Evolutionary conservation across 176 grass and related monocot genomes (phyloP).

Genomic region (Aegilops sharonensis): DNA sequence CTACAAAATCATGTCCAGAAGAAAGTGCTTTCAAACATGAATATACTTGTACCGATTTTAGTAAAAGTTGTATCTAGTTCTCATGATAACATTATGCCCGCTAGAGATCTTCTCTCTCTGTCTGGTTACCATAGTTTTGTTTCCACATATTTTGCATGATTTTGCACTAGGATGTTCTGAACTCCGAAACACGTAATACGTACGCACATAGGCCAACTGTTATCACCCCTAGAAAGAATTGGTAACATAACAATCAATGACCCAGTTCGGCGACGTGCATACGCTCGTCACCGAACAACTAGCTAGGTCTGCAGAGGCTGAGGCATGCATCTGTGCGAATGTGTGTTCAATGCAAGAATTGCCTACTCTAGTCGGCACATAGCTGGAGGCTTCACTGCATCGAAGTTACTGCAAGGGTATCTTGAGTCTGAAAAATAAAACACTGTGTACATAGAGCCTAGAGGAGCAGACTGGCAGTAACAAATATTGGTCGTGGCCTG

Average conservation of each 20-base stretch:
- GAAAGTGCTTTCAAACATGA: neutral
- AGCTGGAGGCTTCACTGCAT: neutral
- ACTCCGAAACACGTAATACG: neutral
- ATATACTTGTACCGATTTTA: neutral
- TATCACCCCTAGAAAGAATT: neutral
- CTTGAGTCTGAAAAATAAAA: constrained; percentile 12
- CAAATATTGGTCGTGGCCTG: constrained; percentile 16
- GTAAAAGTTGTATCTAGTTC: too few species aligned
- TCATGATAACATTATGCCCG: too few species aligned
- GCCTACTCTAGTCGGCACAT: constrained; percentile 16
- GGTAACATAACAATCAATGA: neutral
- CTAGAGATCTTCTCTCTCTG: too few species aligned
- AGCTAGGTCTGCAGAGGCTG: constrained; percentile 6
- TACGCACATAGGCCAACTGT: neutral
- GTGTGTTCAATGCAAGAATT: constrained; percentile 23
- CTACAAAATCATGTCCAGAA: neutral
- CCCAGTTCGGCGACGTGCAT: neutral
- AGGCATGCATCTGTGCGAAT: neutral
- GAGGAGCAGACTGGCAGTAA: constrained; percentile 22
- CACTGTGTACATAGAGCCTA: constrained; percentile 31
- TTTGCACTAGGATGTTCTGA: neutral
- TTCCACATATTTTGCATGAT: neutral
- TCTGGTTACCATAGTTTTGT: too few species aligned
- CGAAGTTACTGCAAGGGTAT: neutral
- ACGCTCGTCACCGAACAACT: neutral